phyloP scores from a whole-genome alignment of 768 basidiomycete species.

The Clavulina sp. region DNA sequence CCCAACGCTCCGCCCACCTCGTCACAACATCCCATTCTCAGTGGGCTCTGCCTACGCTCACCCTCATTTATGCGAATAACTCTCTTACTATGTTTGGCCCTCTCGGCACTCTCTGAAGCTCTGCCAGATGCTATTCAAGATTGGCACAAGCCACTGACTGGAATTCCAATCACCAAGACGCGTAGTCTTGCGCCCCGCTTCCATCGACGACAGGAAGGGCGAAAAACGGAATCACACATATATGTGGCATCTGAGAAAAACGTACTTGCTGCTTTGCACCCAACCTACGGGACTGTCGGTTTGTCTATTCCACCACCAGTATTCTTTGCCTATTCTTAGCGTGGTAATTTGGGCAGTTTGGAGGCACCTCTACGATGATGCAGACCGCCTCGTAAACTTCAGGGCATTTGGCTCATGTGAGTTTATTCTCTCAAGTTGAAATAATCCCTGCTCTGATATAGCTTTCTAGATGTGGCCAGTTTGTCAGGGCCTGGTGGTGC shows the following conservation, averaged over 20 bases:
- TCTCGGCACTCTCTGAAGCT: too few relatives aligned
- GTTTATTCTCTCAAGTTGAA: constrained; percentile 15
- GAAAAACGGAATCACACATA: constrained; percentile 19
- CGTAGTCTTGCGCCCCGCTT: constrained; percentile 41
- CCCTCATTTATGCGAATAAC: too few relatives aligned
- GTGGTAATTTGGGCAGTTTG: constrained; percentile 34
- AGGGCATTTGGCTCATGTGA: constrained; percentile 39
- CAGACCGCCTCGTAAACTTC: constrained; percentile 51
- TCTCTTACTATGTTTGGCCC: too few relatives aligned
- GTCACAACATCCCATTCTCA: too few relatives aligned
- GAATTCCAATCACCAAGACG: constrained; percentile 43
- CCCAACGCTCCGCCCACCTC: too few relatives aligned
- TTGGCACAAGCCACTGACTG: constrained; percentile 70
- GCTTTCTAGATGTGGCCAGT: constrained; percentile 38
- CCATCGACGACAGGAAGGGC: constrained; percentile 22
- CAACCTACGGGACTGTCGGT: constrained; percentile 57
- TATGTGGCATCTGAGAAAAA: constrained; percentile 55
- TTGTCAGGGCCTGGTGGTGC: constrained; percentile 63
- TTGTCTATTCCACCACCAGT: constrained; percentile 13
- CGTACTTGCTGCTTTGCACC: constrained; percentile 57
- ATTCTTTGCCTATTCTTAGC: background rate
- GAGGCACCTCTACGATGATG: constrained; percentile 58
- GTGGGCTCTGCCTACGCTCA: too few relatives aligned
- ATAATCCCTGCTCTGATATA: constrained; percentile 1
- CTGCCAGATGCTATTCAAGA: too few relatives aligned